These are phyloP conservation scores for Periconia macrospinosa DNA, from an alignment of 2,329 filamentous ascomycete genomes.

Conservation along the genomic window DNA sequence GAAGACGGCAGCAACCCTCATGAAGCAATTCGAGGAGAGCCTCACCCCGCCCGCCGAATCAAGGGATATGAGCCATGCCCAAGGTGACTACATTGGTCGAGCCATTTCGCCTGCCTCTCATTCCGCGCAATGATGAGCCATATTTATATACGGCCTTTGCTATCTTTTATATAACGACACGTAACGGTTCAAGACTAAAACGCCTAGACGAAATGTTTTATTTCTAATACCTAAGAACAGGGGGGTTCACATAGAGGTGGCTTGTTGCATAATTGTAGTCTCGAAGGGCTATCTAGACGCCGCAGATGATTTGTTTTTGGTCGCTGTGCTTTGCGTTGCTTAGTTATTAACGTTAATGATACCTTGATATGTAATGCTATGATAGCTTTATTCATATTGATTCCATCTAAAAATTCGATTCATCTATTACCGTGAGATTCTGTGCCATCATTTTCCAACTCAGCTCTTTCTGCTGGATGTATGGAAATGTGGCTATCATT, in stretches of 20 bases:
- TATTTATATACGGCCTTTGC: background rate
- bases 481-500: no score
- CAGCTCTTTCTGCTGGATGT: no score
- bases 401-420: no score
- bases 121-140: conserved; percentile 26
- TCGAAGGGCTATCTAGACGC: background rate
- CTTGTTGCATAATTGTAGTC: conserved; percentile 19
- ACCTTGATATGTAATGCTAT: background rate
- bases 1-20: conserved; percentile 78
- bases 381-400: no score
- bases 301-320: background rate
- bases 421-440: no score
- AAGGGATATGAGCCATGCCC: conserved; percentile 30
- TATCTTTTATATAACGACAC: conserved; percentile 23
- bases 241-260: conserved; percentile 15
- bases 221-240: conserved; percentile 19
- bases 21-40: conserved; percentile 89
- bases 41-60: conserved; percentile 56
- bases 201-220: conserved; percentile 27
- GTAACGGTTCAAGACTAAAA: conserved; percentile 31
- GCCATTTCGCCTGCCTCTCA: conserved; percentile 24
- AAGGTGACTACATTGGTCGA: conserved; percentile 41
- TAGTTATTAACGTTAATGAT: conserved; percentile 4
- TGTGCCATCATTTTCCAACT: no score
- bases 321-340: conserved; percentile 3